These are phyloP conservation scores for Apiospora rasikravindrae DNA, from an alignment of 2,329 filamentous ascomycete species.

Conservation along the genomic window DNA sequence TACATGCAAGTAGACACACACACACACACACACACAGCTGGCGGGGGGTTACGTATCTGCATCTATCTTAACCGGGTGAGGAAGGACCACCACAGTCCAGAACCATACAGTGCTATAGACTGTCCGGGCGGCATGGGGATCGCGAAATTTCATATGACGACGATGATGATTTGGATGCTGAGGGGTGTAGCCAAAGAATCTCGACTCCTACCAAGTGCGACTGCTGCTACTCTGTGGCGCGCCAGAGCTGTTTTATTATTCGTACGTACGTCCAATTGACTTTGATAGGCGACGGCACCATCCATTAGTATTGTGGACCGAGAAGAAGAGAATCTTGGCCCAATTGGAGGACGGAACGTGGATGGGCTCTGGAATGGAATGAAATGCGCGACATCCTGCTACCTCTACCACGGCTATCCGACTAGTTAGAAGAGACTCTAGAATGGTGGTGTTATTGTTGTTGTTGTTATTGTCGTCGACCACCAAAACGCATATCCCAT, in stretches of 20 bases:
- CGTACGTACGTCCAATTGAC: slow-evolving; percentile 8
- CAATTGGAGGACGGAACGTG: slow-evolving; percentile 25
- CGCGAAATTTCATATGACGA: background rate
- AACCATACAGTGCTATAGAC: background rate
- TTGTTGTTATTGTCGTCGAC: background rate
- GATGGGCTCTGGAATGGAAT: slow-evolving; percentile 18
- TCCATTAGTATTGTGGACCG: slow-evolving; percentile 14
- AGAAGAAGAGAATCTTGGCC: slow-evolving; percentile 4
- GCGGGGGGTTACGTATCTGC: background rate
- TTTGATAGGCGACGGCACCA: slow-evolving; percentile 8
- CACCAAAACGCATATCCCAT: background rate
- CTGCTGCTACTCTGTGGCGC: slow-evolving; percentile 2
- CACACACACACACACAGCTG: background rate
- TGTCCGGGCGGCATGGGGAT: background rate
- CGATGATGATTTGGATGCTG: background rate
- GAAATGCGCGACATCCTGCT: slow-evolving; percentile 22
- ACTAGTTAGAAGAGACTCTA: background rate
- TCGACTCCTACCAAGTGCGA: slow-evolving; percentile 12
- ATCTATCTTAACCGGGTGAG: slow-evolving; percentile 7
- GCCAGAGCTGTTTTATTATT: slow-evolving; percentile 4
- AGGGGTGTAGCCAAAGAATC: background rate
- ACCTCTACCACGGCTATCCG: background rate
- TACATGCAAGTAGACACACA: slow-evolving; percentile 2
- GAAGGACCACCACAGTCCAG: background rate
- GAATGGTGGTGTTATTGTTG: background rate